Evolutionary conservation across 768 basidiomycete genomes (phyloP).

Genomic region (Baorangia bicolor): DNA sequence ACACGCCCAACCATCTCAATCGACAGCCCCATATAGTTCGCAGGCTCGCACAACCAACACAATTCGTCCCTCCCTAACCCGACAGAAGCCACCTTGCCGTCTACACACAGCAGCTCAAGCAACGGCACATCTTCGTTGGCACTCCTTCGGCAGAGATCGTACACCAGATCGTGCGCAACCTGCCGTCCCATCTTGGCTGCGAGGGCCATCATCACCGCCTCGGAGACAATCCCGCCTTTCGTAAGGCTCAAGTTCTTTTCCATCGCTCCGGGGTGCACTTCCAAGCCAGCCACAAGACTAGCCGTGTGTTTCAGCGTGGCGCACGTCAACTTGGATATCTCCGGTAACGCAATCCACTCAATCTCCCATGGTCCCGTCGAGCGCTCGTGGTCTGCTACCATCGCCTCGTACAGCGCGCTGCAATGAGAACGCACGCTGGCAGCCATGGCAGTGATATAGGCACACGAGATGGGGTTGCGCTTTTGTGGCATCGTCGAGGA

Average conservation of each 20-base stretch:
- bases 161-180: slow-evolving; percentile 44
- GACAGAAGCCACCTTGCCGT: slow-evolving; percentile 24
- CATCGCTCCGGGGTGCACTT: slow-evolving; percentile 43
- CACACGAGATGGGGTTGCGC: slow-evolving; percentile 46
- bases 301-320: slow-evolving; percentile 39
- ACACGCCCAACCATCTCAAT: slow-evolving; percentile 27
- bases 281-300: slow-evolving; percentile 37
- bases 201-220: slow-evolving; percentile 50
- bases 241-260: slow-evolving; percentile 39
- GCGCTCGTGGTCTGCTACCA: slow-evolving; percentile 50
- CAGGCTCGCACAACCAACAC: slow-evolving; percentile 37
- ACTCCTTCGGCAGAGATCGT: slow-evolving; percentile 39
- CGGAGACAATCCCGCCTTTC: slow-evolving; percentile 41
- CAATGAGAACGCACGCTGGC: slow-evolving; percentile 42
- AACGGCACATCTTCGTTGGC: slow-evolving; percentile 29
- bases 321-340: slow-evolving; percentile 43
- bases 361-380: slow-evolving; percentile 51
- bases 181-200: slow-evolving; percentile 44
- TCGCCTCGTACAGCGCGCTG: slow-evolving; percentile 42
- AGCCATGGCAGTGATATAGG: slow-evolving; percentile 44
- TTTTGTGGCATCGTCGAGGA: slow-evolving; percentile 54
- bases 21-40: slow-evolving; percentile 39
- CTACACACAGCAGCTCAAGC: slow-evolving; percentile 32
- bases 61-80: slow-evolving; percentile 31
- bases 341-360: slow-evolving; percentile 49